These are phyloP conservation scores for Xylaria digitata DNA, from an alignment of 2,329 filamentous ascomycete species.

Conservation along the genomic window DNA sequence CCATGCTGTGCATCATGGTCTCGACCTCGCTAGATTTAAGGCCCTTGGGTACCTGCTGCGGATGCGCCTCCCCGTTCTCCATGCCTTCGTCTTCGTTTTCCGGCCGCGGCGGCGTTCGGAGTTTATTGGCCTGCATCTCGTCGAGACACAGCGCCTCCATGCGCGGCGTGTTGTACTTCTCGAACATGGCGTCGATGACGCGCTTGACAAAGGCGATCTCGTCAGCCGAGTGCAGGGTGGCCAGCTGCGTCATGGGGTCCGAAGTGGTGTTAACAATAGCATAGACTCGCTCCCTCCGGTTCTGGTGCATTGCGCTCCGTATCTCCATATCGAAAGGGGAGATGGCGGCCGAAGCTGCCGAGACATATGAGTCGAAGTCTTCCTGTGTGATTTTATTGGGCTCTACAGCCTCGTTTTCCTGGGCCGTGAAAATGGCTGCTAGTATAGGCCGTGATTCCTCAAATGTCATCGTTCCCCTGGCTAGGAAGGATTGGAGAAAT, in stretches of 20 bases:
- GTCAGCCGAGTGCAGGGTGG: slow-evolving; percentile 81
- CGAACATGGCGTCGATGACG: slow-evolving; percentile 90
- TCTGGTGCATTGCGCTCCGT: slow-evolving; percentile 77
- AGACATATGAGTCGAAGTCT: slow-evolving; percentile 75
- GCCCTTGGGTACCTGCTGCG: slow-evolving; percentile 55
- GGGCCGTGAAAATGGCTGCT: slow-evolving; percentile 76
- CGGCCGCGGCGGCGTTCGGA: slow-evolving; percentile 65
- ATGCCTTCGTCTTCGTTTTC: slow-evolving; percentile 47
- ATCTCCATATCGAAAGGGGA: slow-evolving; percentile 90
- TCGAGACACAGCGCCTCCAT: slow-evolving; percentile 87
- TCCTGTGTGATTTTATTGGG: slow-evolving; percentile 74
- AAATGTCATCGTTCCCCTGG: slow-evolving; percentile 80
- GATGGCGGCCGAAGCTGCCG: slow-evolving; percentile 76
- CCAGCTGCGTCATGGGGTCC: slow-evolving; percentile 86
- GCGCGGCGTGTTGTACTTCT: slow-evolving; percentile 82
- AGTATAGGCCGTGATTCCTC: slow-evolving; percentile 78
- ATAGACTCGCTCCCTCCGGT: slow-evolving; percentile 74
- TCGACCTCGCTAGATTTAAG: slow-evolving; percentile 85
- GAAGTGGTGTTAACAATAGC: slow-evolving; percentile 89
- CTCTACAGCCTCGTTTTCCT: slow-evolving; percentile 51
- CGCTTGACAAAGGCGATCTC: slow-evolving; percentile 92
- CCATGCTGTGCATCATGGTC: slow-evolving; percentile 73
- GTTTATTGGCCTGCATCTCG: slow-evolving; percentile 79
- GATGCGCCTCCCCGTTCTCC: slow-evolving; percentile 51
- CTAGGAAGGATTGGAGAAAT: slow-evolving; percentile 89